Percentiles rank a stretch among this genome's conserved stretches.
phyloP scores from a whole-genome alignment of 495 filamentous ascomycete genomes.

The Xylaria telfairii region DNA sequence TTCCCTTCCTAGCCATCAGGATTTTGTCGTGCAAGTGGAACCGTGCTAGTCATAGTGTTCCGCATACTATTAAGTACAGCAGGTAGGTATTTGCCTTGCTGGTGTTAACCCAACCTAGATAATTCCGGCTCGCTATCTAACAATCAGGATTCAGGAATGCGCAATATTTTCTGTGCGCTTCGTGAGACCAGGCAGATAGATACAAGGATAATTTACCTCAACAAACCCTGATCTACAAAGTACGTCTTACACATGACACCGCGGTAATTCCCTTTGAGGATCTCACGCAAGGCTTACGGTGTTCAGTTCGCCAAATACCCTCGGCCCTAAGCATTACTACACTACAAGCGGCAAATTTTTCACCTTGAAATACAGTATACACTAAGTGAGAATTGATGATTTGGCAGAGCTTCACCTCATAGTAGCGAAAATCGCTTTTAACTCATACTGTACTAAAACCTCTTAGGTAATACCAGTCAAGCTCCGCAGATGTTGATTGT shows the following conservation, averaged over 20 bases:
- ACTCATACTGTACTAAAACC: not conserved
- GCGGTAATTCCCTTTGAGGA: slow-evolving; percentile 7
- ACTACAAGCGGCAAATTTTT: slow-evolving; percentile 2
- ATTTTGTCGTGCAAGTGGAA: slow-evolving; percentile 13
- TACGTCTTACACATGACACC: slow-evolving; percentile 7
- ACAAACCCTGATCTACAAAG: slow-evolving; percentile 5
- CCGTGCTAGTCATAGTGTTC: slow-evolving; percentile 17
- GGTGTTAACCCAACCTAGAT: slow-evolving; percentile 3
- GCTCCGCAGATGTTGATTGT: not conserved
- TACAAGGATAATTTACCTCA: not conserved
- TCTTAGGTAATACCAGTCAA: not conserved
- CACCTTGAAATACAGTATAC: slow-evolving; percentile 1
- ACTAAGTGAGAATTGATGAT: not conserved
- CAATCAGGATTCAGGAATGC: slow-evolving; percentile 22
- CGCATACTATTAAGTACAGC: not conserved
- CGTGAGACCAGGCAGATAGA: slow-evolving; percentile 14
- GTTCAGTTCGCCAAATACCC: slow-evolving; percentile 1
- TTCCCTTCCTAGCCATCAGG: slow-evolving; percentile 19
- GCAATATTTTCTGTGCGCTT: slow-evolving; percentile 3
- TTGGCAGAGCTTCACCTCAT: not conserved
- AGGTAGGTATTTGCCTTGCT: slow-evolving; percentile 15
- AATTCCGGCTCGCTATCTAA: slow-evolving; percentile 2
- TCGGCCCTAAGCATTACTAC: slow-evolving; percentile 15
- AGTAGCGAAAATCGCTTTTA: not conserved
- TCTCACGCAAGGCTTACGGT: slow-evolving; percentile 3